Evolutionary conservation across 2,329 filamentous ascomycete species (phyloP), one percentile per base, ranked within the genome.

Genomic region (Fusarium humuli): DNA sequence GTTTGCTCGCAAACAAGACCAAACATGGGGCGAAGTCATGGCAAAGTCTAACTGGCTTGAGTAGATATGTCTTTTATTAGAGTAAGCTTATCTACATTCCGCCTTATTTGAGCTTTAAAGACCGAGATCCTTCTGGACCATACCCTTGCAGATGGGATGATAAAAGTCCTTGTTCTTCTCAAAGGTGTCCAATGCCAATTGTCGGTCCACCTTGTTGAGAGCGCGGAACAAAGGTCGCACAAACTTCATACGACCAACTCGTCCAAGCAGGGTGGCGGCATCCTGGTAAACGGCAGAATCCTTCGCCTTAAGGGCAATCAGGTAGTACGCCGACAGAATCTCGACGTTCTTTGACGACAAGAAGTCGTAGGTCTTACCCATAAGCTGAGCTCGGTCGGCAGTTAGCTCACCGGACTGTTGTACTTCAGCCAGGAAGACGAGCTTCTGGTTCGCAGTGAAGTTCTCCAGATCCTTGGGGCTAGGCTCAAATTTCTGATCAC

Each of bases 181-280:
- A 81, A 97, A 98, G 0, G 94, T 97, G 78, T 89, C 84, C 56
- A 95, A 81, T 1, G 96, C 95, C 75, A 97, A 81, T 27, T 89
- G 83, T 48, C 88, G 84, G 81, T 98, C 91, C 41, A 92, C 88
- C 78, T 90, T 89, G 76, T 91, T 91, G 72, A 99, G 82, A 52
- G 88, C 87, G 66, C 91, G 87, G 82, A 91, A 98, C 76, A 98
- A 81, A 23, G 95, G 94, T 49, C 95, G 86, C 63, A 98, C 95
- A 80, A 95, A 98, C 87, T 98, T 98, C 96, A 99, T 98, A 61
- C 96, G 86, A 14, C 96, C 96, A 25, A 98, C 94, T 55, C 86
- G 86, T 32, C 93, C 92, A 41, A 98, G 84, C 58, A 98, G 83
- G 62, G 92, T 88, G 2, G 91, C 90, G 1, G 93, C 89, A 3